phyloP scores from a whole-genome alignment of 1,284 basidiomycete species.

The Phylloporus gajari region DNA sequence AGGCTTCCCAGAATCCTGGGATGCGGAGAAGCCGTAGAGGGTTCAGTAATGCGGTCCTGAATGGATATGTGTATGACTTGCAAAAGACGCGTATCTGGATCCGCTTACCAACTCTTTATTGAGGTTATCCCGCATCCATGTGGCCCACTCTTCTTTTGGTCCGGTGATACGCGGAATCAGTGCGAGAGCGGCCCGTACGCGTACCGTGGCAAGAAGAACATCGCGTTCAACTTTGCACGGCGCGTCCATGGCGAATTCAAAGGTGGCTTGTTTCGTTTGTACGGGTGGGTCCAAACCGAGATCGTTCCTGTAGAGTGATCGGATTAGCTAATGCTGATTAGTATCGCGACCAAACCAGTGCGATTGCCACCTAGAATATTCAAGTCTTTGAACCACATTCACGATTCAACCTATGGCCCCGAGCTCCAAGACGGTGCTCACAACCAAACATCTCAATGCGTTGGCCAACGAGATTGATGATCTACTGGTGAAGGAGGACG shows the following conservation, averaged over 20 bases:
- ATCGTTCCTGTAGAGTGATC: too few species aligned
- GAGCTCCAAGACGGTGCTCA: too few species aligned
- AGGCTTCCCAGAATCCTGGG: constrained; percentile 2
- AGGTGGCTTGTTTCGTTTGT: too few species aligned
- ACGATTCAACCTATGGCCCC: too few species aligned
- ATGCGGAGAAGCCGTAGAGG: not conserved
- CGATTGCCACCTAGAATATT: too few species aligned
- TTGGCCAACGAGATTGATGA: too few species aligned
- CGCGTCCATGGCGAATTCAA: not conserved
- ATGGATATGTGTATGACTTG: not conserved
- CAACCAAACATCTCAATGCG: too few species aligned
- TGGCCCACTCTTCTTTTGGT: not conserved
- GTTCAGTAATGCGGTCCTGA: not conserved
- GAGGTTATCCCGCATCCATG: not conserved
- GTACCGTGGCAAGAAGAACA: not conserved
- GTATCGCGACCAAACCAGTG: too few species aligned
- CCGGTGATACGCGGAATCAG: not conserved
- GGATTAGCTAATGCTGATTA: not conserved
- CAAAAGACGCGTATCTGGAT: too few species aligned
- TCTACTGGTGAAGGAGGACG: too few species aligned
- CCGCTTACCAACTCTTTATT: not conserved
- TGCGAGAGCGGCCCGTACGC: not conserved
- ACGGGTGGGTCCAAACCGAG: too few species aligned
- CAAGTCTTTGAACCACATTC: too few species aligned
- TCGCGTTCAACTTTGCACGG: not conserved